Evolutionary conservation across 1,284 basidiomycete genomes (phyloP), one percentile per base, ranked within the genome.

Genomic region (Cryptococcus deneoformans): DNA sequence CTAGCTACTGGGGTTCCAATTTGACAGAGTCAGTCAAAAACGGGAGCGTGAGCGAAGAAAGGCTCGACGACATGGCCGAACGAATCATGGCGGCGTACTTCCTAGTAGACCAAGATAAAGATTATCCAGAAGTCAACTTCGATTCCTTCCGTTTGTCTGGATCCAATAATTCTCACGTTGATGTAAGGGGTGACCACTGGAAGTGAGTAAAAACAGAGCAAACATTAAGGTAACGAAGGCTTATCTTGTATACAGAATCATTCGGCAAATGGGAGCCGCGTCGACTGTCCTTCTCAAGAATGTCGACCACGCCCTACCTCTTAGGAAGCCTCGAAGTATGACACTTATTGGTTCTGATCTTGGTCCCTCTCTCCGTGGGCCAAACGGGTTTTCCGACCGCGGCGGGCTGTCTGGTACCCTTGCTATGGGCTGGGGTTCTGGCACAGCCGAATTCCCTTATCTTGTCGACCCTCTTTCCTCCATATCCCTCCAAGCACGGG

Each of bases 381-480:
- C 90, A 2, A 92, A 92, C 76, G 82, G 84, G 49, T 91, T 85
- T 66, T 42, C 75, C 10, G 87, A 90, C 54, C 79, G 78, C 9
- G 80, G 78, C n/a, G 80, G 80, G 5, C 59, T 73, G n/a, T 69
- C 76, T 16, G 79, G 79, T 38, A 83, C 86, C n/a, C 80, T 92
- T 1, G 89, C 87, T 5, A 86, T 90, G 83, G 90, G 89, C 36
- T 92, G 90, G 90, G 90, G 87, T 16, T 85, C 83, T 50, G 88
- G 88, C 53, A 73, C 81, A 6, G 73, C 70, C 70, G 20, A 81
- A 35, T 82, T 78, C 70, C 76, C 20, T 20, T 82, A 80, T 71
- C 76, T 82, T 39, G 73, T 82, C 54, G 77, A 79, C 35, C 79
- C 88, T 5, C 77, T 87, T 50, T 85, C 87, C 67, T 88, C 89